Evolutionary conservation across 805 yeast species (phyloP), one percentile per base, ranked within the genome.

Genomic region (Starmerella powellii): DNA sequence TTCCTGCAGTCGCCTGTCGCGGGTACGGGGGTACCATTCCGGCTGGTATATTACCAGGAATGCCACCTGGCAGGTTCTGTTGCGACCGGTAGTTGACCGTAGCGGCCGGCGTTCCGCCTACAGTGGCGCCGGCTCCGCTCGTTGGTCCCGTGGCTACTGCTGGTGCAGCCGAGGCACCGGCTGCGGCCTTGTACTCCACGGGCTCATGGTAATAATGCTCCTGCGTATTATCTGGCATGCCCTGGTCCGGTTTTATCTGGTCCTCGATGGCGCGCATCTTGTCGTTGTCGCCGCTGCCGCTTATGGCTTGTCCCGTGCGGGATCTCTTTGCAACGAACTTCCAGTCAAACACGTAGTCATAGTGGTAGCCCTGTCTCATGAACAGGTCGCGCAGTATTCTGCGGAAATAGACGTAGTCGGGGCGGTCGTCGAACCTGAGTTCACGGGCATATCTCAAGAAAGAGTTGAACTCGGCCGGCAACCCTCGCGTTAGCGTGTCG

Each of bases 291-390:
- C 30, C 42, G 19, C 16, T 31, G 33, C 11, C 23, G 12, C 24
- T 37, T 17, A 34, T 23, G 17, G 30, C 13, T 24, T 13, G 31
- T 32, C 34, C 30, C 17, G 32, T 4, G 13, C 45, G 35, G 16
- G 41, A 16, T 16, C 51, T 45, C 40, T 48, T 48, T 17, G 50
- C 46, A 12, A 38, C 43, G 32, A 42, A 48, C 39, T 49, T 88
- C 98, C 98, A 88, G 64, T 88, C 98, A 63, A 86, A 88, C 18
- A 91, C 77, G 63, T 86, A 88, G 64, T 88, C 97, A 62, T 87
- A 88, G 54, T 80, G 77, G 62, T 85, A 88, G 45, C 84, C 83
- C 61, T 88, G 88, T 51, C 88, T 76, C 50, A 83, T 70, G 60
- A 85, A 85, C 55, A 91, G 69, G 58, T 87, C 96, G 57, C 95